Conservation (phyloP, 2,329 filamentous ascomycete genomes). For the Pseudogymnoascus sp. region DNA sequence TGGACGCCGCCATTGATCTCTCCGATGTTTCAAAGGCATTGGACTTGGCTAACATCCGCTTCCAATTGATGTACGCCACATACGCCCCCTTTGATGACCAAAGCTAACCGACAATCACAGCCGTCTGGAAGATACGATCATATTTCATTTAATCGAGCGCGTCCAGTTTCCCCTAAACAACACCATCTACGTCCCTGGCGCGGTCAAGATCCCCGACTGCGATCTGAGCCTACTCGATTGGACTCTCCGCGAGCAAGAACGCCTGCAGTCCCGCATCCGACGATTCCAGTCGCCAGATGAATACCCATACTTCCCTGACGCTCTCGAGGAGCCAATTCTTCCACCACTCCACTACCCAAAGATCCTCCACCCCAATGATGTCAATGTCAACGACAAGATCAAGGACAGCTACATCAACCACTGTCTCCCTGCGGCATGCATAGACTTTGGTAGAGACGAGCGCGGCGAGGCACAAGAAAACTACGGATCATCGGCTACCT, state of each 20-base stretch:
- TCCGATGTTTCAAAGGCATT: slow-evolving; percentile 78
- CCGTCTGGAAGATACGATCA: slow-evolving; percentile 95
- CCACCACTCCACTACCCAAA: slow-evolving; percentile 79
- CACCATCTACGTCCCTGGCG: slow-evolving; percentile 76
- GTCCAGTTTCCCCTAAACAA: slow-evolving; percentile 94
- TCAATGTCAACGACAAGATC: slow-evolving; percentile 84
- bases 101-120: slow-evolving; percentile 40
- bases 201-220: slow-evolving; percentile 68
- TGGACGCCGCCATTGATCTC: slow-evolving; percentile 89
- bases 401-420: slow-evolving; percentile 76
- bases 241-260: slow-evolving; percentile 85
- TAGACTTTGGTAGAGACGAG: slow-evolving; percentile 69
- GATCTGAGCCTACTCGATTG: slow-evolving; percentile 85
- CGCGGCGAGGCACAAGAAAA: slow-evolving; percentile 85
- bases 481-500: slow-evolving; percentile 87
- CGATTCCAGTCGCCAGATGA: slow-evolving; percentile 96
- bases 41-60: slow-evolving; percentile 86
- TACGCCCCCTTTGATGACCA: not conserved
- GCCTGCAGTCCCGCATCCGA: slow-evolving; percentile 83
- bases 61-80: slow-evolving; percentile 73
- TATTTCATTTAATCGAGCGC: slow-evolving; percentile 91
- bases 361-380: slow-evolving; percentile 80
- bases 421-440: slow-evolving; percentile 78
- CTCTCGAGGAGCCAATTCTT: slow-evolving; percentile 74
- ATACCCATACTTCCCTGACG: slow-evolving; percentile 90